Conservation (phyloP, 371 early-diverging fungal genomes). For the Mucor racemosus region DNA sequence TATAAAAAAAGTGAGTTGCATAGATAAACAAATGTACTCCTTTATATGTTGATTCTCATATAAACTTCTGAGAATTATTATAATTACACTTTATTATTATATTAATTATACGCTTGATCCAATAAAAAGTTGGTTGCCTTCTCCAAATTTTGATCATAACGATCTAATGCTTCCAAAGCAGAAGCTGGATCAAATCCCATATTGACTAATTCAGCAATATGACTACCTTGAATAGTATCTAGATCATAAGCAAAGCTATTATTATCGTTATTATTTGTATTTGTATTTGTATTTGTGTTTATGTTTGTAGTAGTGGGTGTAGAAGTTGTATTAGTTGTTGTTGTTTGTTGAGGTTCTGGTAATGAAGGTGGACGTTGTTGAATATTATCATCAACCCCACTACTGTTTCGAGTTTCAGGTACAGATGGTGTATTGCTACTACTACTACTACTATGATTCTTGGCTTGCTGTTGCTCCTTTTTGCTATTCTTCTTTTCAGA, state of each 20-base stretch:
- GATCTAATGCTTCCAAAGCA: conserved; percentile 68
- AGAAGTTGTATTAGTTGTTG: neutral
- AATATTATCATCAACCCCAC: conserved; percentile 4
- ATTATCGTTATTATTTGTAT: neutral
- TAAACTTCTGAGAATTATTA: conserved; percentile 6
- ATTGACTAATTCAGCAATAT: conserved; percentile 55
- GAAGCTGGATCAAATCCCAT: conserved; percentile 72
- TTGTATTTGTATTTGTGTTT: neutral
- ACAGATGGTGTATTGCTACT: neutral
- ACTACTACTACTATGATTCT: neutral
- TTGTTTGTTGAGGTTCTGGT: neutral
- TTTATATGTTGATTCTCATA: no score
- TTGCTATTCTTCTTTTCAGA: conserved; percentile 8
- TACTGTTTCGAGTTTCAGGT: neutral
- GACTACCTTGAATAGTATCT: conserved; percentile 31
- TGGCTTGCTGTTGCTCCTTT: neutral
- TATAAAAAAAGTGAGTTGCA: neutral
- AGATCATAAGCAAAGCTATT: conserved; percentile 13
- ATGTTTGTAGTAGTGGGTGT: neutral
- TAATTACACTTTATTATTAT: neutral
- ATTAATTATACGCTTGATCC: conserved; percentile 48
- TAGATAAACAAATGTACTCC: no score
- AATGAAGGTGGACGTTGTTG: neutral
- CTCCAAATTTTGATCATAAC: conserved; percentile 70
- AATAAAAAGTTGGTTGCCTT: conserved; percentile 74